Percentiles rank a stretch among this genome's conserved stretches.
phyloP scores from a whole-genome alignment of 2,329 filamentous ascomycete genomes.

The Penicillium sp. region DNA sequence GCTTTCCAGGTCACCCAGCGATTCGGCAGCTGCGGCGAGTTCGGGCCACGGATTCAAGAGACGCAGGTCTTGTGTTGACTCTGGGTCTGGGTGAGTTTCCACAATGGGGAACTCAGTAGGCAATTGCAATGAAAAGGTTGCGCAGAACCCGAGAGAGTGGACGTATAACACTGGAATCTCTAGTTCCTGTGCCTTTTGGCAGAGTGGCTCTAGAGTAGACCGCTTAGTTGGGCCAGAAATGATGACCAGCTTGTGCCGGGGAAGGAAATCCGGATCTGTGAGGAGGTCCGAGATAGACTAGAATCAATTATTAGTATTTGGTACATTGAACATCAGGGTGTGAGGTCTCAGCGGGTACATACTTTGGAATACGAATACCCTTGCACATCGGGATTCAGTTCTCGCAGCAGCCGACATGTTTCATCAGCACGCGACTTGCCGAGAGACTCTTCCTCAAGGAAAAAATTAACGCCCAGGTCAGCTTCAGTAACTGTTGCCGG shows the following conservation, averaged over 20 bases:
- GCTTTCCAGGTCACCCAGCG: constrained; percentile 65
- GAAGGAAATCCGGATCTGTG: constrained; percentile 38
- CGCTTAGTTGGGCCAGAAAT: constrained; percentile 60
- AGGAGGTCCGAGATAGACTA: constrained; percentile 42
- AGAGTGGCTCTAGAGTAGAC: constrained; percentile 52
- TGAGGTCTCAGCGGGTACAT: constrained; percentile 13
- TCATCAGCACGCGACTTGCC: constrained; percentile 77
- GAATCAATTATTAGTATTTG: background rate
- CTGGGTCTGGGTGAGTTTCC: constrained; percentile 90
- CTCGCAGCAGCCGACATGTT: constrained; percentile 72
- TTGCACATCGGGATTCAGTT: constrained; percentile 89
- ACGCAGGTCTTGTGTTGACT: constrained; percentile 79
- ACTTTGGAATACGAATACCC: constrained; percentile 68
- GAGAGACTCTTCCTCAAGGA: constrained; percentile 75
- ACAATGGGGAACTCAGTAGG: constrained; percentile 85
- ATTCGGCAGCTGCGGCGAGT: constrained; percentile 64
- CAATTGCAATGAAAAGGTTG: constrained; percentile 77
- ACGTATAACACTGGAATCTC: constrained; percentile 76
- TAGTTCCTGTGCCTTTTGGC: constrained; percentile 52
- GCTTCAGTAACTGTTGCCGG: constrained; percentile 71
- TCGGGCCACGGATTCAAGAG: constrained; percentile 85
- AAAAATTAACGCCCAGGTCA: constrained; percentile 96
- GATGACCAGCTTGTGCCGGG: constrained; percentile 60
- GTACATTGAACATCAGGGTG: background rate
- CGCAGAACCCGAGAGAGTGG: constrained; percentile 90